These are phyloP conservation scores for Trichoderma hamatum DNA, from an alignment of 2,329 filamentous ascomycete species.

Conservation along the genomic window DNA sequence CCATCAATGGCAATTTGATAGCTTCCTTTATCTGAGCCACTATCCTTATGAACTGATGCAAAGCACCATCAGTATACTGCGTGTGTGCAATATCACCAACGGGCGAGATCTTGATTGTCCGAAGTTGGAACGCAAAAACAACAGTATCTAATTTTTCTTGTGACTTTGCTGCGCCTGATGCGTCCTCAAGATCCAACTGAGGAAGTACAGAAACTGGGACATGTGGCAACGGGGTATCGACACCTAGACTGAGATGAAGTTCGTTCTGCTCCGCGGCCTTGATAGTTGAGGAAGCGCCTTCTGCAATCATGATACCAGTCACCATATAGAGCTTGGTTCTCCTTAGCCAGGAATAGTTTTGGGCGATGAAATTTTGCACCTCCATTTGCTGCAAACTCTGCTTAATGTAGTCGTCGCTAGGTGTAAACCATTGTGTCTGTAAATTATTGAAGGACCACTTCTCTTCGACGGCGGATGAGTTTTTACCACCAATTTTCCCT, in stretches of 20 bases:
- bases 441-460: not conserved
- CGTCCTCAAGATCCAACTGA: not conserved
- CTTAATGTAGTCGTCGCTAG: not conserved
- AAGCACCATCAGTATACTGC: not conserved
- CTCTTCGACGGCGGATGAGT: not conserved
- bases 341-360: slow-evolving; percentile 1
- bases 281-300: not conserved
- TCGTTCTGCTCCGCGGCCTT: not conserved
- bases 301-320: not conserved
- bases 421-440: slow-evolving; percentile 1
- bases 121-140: slow-evolving; percentile 12
- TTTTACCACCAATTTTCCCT: not conserved
- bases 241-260: not conserved
- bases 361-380: not conserved
- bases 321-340: slow-evolving; percentile 6
- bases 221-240: not conserved
- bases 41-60: not conserved
- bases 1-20: not conserved
- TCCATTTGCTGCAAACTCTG: not conserved
- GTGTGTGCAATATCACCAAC: not conserved
- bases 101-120: not conserved
- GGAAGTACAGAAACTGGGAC: not conserved
- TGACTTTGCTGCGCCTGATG: not conserved
- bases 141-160: not conserved
- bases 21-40: not conserved